Base-by-base conservation (phyloP, 306 rosid species). In the Chamaecrista fasciculata region DNA sequence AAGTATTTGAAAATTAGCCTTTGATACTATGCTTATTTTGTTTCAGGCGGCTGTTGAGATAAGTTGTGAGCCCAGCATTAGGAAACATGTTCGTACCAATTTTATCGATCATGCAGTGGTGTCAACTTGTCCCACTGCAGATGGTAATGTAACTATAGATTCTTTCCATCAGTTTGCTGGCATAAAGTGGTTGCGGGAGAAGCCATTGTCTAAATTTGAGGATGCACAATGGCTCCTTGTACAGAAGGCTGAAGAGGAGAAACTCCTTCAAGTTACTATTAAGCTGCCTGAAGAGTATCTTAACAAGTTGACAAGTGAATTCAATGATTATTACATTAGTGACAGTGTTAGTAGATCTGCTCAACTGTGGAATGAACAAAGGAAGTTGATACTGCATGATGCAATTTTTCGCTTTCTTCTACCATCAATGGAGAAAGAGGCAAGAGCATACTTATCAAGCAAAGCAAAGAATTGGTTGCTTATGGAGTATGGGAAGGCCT, bases 291-390 rank as follows among this genome's bases (percentile, higher is more conserved):
- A 85, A 82, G 84, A 84, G 59, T 66, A 85, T 80, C 74, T 88
- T 48, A 84, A 82, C 48, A 88, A 91, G 86, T 80, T 94, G 81
- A 81, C 76, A 24, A 87, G 74, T 34, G 92, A 91, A 78, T 94
- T 94, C 77, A 91, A 91, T 60, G 96, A 86, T 66, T 90, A 86
- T 80, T 94, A 91, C 80, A 86, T 94, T 42, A 91, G 99, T 78
- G 96, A 94, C 52, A 91, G 99, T 71, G 99, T 94, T 48, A 94
- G 99, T 81, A 94, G 87, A 73, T 94, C 92, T 76, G 99, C 99
- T 62, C 97, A 94, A 50, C 82, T 88, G 50, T 94, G 99, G 99
- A 94, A 94, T 78, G 99, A 91, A 83, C 99, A 94, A 84, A 84
- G 99, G 76, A 91, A 91, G 76, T 74, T 89, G 75, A 89, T 94